A percentile compares a stretch with the other conserved stretches of the same genome.
These are phyloP conservation scores for Lipomyces orientalis DNA, from an alignment of 805 yeast species.

Conservation along the genomic window DNA sequence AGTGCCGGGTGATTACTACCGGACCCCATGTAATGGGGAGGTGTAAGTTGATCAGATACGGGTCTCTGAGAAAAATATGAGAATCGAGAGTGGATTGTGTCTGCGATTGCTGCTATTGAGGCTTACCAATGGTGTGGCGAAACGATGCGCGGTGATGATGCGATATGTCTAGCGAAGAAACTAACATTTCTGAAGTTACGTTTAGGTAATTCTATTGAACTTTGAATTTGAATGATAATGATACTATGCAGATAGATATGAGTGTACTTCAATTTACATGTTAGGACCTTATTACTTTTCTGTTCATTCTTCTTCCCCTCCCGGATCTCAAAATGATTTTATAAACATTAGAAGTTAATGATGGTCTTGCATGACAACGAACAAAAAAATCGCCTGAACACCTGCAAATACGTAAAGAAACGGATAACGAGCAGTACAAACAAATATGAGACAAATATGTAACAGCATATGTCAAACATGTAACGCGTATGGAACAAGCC, in stretches of 20 bases:
- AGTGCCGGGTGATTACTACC: conserved; percentile 37
- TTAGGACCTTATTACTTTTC: not conserved
- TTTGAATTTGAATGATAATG: conserved; percentile 4
- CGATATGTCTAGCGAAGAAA: not conserved
- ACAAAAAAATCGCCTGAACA: not conserved
- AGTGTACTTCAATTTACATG: not conserved
- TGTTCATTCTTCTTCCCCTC: not conserved
- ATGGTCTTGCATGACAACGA: not conserved
- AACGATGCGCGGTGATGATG: not conserved
- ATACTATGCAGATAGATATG: not conserved
- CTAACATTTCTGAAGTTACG: not conserved
- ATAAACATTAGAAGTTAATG: conserved; percentile 1
- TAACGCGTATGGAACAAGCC: not conserved
- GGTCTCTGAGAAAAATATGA: conserved; percentile 32
- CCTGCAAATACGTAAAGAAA: not conserved
- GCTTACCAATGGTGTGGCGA: not conserved
- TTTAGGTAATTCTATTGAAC: not conserved
- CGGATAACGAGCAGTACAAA: not conserved
- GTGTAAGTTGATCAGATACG: conserved; percentile 33
- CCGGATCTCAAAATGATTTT: not conserved
- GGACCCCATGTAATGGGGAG: not conserved
- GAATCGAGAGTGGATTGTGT: not conserved
- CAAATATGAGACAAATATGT: not conserved
- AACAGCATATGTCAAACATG: not conserved
- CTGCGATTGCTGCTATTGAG: not conserved